Evolutionary conservation across 2,329 filamentous ascomycete genomes (phyloP).

Genomic region (Daldinia eschscholtzii): DNA sequence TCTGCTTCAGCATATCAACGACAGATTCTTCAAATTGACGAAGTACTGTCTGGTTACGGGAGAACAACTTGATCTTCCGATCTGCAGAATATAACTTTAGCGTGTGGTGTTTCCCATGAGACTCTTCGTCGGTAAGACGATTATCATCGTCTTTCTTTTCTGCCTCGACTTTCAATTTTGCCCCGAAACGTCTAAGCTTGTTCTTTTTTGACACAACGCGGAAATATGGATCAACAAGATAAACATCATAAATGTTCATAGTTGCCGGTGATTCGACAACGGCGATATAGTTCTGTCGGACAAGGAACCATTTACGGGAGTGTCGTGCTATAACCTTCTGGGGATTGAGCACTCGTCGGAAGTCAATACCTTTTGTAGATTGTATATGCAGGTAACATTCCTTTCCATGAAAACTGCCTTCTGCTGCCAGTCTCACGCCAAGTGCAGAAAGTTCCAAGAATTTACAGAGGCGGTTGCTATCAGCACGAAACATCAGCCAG

Average conservation of each 20-base stretch:
- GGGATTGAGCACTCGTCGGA: slow-evolving; percentile 83
- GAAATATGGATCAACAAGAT: slow-evolving; percentile 93
- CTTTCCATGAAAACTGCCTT: slow-evolving; percentile 97
- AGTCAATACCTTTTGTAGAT: slow-evolving; percentile 88
- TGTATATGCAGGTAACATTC: slow-evolving; percentile 95
- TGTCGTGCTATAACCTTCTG: slow-evolving; percentile 84
- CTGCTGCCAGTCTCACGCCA: slow-evolving; percentile 91
- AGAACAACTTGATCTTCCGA: slow-evolving; percentile 89
- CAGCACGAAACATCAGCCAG: slow-evolving; percentile 95
- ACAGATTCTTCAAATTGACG: slow-evolving; percentile 96
- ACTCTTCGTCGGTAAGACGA: slow-evolving; percentile 54
- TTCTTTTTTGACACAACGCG: slow-evolving; percentile 80
- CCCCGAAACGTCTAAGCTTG: slow-evolving; percentile 64
- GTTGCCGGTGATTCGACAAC: slow-evolving; percentile 99
- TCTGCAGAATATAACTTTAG: slow-evolving; percentile 92
- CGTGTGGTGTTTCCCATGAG: slow-evolving; percentile 74
- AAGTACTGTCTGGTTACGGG: slow-evolving; percentile 89
- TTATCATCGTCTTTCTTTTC: slow-evolving; percentile 55
- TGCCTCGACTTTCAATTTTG: slow-evolving; percentile 75
- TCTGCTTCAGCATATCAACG: slow-evolving; percentile 83
- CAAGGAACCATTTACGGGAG: slow-evolving; percentile 95
- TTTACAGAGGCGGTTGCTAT: slow-evolving; percentile 95
- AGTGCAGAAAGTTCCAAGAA: slow-evolving; percentile 95
- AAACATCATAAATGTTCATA: slow-evolving; percentile 99
- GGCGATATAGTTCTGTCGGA: slow-evolving; percentile 97